Conservation (phyloP, 805 yeast genomes). For the Yamadazyma sp. region DNA sequence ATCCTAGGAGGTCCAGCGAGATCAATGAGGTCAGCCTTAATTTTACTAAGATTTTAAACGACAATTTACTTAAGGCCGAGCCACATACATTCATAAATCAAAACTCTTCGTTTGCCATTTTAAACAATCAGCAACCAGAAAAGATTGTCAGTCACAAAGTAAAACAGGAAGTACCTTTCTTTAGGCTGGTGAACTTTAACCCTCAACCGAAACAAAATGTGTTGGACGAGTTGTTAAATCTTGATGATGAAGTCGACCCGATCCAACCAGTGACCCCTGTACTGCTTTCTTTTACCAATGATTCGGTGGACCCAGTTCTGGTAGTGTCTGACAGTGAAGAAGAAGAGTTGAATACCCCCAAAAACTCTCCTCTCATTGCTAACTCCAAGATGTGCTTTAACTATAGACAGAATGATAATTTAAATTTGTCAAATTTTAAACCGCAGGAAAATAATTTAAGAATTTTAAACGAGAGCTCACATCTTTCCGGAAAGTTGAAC, state of each 20-base stretch:
- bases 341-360: conserved; percentile 13
- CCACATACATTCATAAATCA: conserved; percentile 18
- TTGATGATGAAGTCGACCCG: conserved; percentile 24
- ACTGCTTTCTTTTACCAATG: neutral
- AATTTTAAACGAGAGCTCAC: conserved; percentile 35
- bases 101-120: conserved; percentile 7
- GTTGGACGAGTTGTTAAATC: conserved; percentile 33
- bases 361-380: conserved; percentile 10
- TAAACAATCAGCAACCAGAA: conserved; percentile 6
- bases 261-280: conserved; percentile 1
- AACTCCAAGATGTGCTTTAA: conserved; percentile 35
- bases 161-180: conserved; percentile 28
- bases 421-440: conserved; percentile 32
- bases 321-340: conserved; percentile 7
- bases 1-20: conserved; percentile 5
- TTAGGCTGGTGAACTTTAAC: conserved; percentile 35
- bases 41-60: conserved; percentile 39
- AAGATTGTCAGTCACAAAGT: neutral
- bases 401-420: conserved; percentile 36
- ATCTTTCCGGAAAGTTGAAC: conserved; percentile 41
- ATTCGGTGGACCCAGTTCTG: conserved; percentile 3
- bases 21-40: conserved; percentile 23
- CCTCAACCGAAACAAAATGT: conserved; percentile 27
- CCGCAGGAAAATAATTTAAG: conserved; percentile 25
- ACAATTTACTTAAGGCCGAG: conserved; percentile 34